Evolutionary conservation across 768 basidiomycete species (phyloP), one percentile per base, ranked within the genome.

Genomic region (Psilocybe subaeruginosa): DNA sequence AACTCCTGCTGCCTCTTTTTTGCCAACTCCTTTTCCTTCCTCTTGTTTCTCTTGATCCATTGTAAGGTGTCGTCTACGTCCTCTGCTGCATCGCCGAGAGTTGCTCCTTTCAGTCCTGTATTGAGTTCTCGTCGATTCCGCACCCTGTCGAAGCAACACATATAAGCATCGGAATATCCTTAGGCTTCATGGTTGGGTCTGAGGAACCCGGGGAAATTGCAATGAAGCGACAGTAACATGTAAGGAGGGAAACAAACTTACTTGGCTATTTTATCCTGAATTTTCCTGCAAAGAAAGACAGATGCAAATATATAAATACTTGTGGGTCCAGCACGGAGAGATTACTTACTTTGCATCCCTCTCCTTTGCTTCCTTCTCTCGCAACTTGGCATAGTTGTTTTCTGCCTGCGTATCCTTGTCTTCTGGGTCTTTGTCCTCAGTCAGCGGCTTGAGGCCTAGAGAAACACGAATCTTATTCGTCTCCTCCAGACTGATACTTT

Each of bases 391-490:
- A 80, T 90, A 99, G 76, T 99, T 99, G 53, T 86, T 80, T 74
- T 94, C 93, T 11, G 97, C 97, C 66, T 88, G 76, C 69, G 90
- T 86, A 59, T 97, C 95, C 65, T 85, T 88, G 70, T 87, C 80
- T n/a, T 81, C 83, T 7, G 90, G 85, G 14, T 79, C 84, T 45
- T 82, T 80, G 67, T 94, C 92, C 67, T 95, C 95, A 16, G 89
- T 91, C 59, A 99, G 84, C 45, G 97, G 96, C 72, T 95, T 93
- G 61, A 99, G 88, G 65, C 97, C 97, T 41, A 97, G 84, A 4
- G 90, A 91, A 60, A 97, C 86, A 78, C 97, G 93, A 74, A 97
- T 92, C 77, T 92, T 95, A 83, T 96, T 96, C 39, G 95, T 96
- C 81, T 96, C 94, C 70, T 95, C 94, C 71, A 97, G 85, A 70